Base-by-base conservation (phyloP, 768 basidiomycete species). In the Lanmaoa rubissima region DNA sequence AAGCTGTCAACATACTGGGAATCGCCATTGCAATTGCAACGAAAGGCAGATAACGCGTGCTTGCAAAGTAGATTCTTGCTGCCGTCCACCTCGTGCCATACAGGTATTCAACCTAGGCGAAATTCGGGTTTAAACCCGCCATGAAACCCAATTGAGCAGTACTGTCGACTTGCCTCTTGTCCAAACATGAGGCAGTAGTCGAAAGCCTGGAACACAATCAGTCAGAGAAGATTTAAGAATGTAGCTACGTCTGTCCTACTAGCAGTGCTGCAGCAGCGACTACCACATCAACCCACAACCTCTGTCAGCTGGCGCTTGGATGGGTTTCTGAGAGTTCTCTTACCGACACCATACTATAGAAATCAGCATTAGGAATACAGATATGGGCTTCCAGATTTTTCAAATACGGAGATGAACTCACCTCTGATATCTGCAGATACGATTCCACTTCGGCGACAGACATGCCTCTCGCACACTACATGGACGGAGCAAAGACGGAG, bases 1-100 rank as follows among this genome's bases (percentile, higher is more conserved):
- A 28, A 16, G 19, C 16, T 8, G 16, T 21, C 14, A 4, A 41
- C 58, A 11, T 32, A 64, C 63, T 53, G 8, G 55, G 38, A 44
- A 64, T 51, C 12, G 55, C 59, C 57, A 68, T 43, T 7, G 46
- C 45, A 8, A 66, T 45, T 12, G 51, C 57, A 28, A 57, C 35
- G 7, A 68, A 60, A 9, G 67, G 66, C 4, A 67, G 42, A 57
- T 67, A 68, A 19, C 66, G 67, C 34, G 42, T 61, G n/a, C 46
- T 21, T 16, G 51, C 16, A 51, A 68, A 67, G 19, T 60, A 58
- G 6, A 68, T 48, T 53, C 66, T 53, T 52, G 45, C 45, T 3
- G 51, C 41, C 19, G 58, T 59, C 66, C 64, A 67, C 40, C 19
- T 55, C 17, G 58, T 57, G 36, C 59, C 46, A 38, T 54, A 55